phyloP scores from a whole-genome alignment of 1,284 basidiomycete species.

The Xerocomus amazonicus region DNA sequence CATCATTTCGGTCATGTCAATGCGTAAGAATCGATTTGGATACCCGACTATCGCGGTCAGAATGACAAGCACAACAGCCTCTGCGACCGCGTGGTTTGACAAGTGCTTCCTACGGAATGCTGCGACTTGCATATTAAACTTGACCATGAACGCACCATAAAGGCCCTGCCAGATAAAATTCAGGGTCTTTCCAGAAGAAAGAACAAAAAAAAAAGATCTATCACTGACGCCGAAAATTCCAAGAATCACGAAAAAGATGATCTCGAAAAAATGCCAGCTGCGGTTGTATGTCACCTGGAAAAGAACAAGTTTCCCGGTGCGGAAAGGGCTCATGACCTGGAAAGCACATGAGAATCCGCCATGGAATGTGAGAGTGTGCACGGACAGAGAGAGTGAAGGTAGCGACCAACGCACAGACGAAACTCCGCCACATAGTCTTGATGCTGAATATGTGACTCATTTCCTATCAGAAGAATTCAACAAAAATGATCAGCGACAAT shows the following conservation, averaged over 20 bases:
- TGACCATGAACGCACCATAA: slow-evolving; percentile 96
- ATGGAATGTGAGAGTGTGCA: slow-evolving; percentile 20
- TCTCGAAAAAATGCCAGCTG: slow-evolving; percentile 99
- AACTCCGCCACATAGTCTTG: slow-evolving; percentile 97
- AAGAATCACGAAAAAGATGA: slow-evolving; percentile 92
- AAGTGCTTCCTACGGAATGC: slow-evolving; percentile 92
- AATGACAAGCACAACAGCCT: slow-evolving; percentile 84
- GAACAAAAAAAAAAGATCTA: neutral
- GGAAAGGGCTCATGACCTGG: slow-evolving; percentile 96
- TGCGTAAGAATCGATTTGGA: slow-evolving; percentile 90
- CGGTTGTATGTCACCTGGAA: slow-evolving; percentile 98
- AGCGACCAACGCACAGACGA: slow-evolving; percentile 95
- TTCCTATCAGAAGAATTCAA: slow-evolving; percentile 56
- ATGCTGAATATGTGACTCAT: slow-evolving; percentile 98
- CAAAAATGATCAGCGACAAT: slow-evolving; percentile 2
- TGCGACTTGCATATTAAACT: slow-evolving; percentile 94
- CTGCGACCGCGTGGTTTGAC: slow-evolving; percentile 78
- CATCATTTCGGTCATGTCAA: slow-evolving; percentile 98
- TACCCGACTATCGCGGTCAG: slow-evolving; percentile 92
- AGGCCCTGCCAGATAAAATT: slow-evolving; percentile 61
- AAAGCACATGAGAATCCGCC: slow-evolving; percentile 16
- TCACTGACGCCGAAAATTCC: slow-evolving; percentile 88
- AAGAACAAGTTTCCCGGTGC: slow-evolving; percentile 95
- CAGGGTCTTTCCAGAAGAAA: slow-evolving; percentile 1
- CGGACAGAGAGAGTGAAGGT: slow-evolving; percentile 92